Percentiles rank a stretch among this genome's conserved stretches.
phyloP scores from a whole-genome alignment of 805 yeast genomes.

The Nakazawaea anatomiae region DNA sequence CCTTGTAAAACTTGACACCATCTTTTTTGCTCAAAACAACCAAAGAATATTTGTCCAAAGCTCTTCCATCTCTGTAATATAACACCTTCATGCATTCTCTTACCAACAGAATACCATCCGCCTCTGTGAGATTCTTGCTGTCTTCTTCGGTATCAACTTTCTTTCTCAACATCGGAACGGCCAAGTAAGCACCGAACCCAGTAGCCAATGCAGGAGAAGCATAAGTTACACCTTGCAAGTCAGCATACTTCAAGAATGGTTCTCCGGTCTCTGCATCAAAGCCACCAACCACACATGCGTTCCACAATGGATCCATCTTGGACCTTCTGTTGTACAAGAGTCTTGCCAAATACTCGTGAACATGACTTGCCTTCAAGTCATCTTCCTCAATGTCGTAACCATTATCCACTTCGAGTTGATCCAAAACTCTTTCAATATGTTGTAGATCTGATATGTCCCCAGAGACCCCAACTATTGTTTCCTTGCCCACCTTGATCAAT shows the following conservation, averaged over 20 bases:
- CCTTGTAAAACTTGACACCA: conserved; percentile 51
- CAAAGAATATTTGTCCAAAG: conserved; percentile 77
- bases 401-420: conserved; percentile 73
- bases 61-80: conserved; percentile 94
- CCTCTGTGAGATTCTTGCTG: conserved; percentile 60
- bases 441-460: conserved; percentile 97
- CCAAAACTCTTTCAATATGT: conserved; percentile 66
- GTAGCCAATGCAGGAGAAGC: conserved; percentile 87
- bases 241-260: conserved; percentile 81
- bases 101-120: conserved; percentile 71
- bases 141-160: conserved; percentile 77
- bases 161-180: conserved; percentile 85
- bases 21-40: conserved; percentile 66
- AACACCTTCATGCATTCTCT: conserved; percentile 89
- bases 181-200: conserved; percentile 94
- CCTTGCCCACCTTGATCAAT: conserved; percentile 73
- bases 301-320: conserved; percentile 96
- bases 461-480: conserved; percentile 85
- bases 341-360: conserved; percentile 81
- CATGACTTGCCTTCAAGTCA: conserved; percentile 72
- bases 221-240: conserved; percentile 86
- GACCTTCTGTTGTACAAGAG: conserved; percentile 84
- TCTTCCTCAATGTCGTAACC: conserved; percentile 68
- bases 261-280: conserved; percentile 53
- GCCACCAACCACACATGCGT: conserved; percentile 89